These are phyloP conservation scores for Corchorus capsularis DNA, from an alignment of 345 rosid species.

Conservation along the genomic window DNA sequence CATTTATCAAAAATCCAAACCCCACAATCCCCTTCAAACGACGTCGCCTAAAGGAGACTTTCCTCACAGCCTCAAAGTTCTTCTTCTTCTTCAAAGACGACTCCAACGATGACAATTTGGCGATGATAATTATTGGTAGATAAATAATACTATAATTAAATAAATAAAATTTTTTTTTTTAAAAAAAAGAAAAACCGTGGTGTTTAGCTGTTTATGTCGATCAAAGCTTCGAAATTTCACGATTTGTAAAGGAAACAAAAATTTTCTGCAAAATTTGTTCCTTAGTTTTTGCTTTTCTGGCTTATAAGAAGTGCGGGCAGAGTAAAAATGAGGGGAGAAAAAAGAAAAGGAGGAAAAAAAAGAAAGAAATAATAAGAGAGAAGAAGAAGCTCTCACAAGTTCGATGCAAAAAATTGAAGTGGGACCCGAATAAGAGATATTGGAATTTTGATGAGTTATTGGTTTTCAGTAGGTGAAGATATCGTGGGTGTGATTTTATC, in stretches of 20 bases:
- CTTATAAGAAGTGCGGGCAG: background rate
- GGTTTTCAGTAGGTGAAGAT: constrained; percentile 10
- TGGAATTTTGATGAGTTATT: background rate
- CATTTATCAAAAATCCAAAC: constrained; percentile 10
- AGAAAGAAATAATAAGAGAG: background rate
- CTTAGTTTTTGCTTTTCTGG: background rate
- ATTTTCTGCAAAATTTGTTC: background rate
- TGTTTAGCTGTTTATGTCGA: constrained; percentile 13
- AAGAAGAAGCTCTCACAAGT: constrained; percentile 2
- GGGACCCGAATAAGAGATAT: constrained; percentile 14
- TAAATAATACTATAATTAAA: constrained; percentile 7
- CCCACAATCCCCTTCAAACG: constrained; percentile 6
- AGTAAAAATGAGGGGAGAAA: background rate
- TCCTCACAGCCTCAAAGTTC: background rate
- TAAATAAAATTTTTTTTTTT: background rate
- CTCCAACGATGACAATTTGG: constrained; percentile 24
- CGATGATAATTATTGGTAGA: constrained; percentile 23
- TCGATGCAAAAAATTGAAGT: background rate
- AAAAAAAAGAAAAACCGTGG: constrained; percentile 1
- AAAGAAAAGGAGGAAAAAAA: background rate
- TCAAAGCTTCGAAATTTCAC: constrained; percentile 34
- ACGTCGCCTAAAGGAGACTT: constrained; percentile 1
- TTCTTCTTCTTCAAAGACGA: constrained; percentile 9
- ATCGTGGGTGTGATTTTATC: constrained; percentile 9
- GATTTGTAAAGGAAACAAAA: constrained; percentile 10